Evolutionary conservation across 2,329 filamentous ascomycete genomes (phyloP).

Genomic region (Eurotiales sp.): DNA sequence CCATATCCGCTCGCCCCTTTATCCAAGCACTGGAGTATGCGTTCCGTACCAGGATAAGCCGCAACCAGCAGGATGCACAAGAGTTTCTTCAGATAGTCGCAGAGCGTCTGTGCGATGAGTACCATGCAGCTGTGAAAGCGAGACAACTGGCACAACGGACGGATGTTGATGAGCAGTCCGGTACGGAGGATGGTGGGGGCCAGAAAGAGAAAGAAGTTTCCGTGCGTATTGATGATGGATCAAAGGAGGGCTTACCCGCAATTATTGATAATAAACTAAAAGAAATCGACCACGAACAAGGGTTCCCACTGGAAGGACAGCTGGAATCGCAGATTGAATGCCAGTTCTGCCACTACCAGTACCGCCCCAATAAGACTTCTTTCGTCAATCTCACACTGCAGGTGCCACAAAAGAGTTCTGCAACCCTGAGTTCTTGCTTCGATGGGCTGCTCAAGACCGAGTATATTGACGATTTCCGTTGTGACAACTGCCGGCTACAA

Average conservation of each 20-base stretch:
- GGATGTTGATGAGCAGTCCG: slow-evolving; percentile 6
- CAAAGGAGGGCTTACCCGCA: slow-evolving; percentile 28
- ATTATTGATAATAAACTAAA: slow-evolving; percentile 37
- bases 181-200: slow-evolving; percentile 3
- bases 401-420: slow-evolving; percentile 78
- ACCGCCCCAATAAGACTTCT: slow-evolving; percentile 73
- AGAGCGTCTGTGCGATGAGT: slow-evolving; percentile 89
- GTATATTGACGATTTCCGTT: slow-evolving; percentile 94
- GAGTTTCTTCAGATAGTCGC: slow-evolving; percentile 94
- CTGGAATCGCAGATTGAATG: slow-evolving; percentile 96
- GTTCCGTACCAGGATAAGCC: slow-evolving; percentile 84
- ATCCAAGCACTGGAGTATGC: slow-evolving; percentile 78
- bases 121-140: slow-evolving; percentile 76
- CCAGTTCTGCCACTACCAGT: slow-evolving; percentile 82
- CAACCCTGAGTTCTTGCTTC: slow-evolving; percentile 81
- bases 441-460: slow-evolving; percentile 93
- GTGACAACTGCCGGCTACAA: slow-evolving; percentile 84
- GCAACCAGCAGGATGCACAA: slow-evolving; percentile 95
- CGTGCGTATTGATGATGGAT: slow-evolving; percentile 36
- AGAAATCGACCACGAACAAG: slow-evolving; percentile 41
- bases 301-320: slow-evolving; percentile 87
- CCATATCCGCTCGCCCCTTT: slow-evolving; percentile 82
- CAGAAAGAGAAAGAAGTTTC: slow-evolving; percentile 27
- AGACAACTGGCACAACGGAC: slow-evolving; percentile 44
- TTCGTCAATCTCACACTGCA: slow-evolving; percentile 92